phyloP scores from a whole-genome alignment of 805 yeast genomes.

The Sungouiozyma ichnusensis region DNA sequence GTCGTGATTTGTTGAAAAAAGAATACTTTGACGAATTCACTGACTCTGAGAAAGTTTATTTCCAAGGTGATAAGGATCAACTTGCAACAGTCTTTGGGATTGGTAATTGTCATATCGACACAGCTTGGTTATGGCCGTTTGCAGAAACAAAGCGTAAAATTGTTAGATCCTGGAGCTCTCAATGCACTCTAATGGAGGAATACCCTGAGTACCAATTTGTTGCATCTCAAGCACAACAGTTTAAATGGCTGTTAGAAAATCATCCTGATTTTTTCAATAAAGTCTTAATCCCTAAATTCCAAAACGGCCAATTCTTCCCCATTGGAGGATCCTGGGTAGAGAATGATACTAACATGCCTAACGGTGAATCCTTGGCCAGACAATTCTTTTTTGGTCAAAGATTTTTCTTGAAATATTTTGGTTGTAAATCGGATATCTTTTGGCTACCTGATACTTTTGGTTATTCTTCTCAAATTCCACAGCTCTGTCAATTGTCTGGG shows the following conservation, averaged over 20 bases:
- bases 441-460: conserved; percentile 99
- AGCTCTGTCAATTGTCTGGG: conserved; percentile 78
- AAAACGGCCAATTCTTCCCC: conserved; percentile 70
- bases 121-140: conserved; percentile 99
- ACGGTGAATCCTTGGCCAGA: conserved; percentile 81
- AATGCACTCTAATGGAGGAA: conserved; percentile 67
- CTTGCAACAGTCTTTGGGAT: conserved; percentile 62
- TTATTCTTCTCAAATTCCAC: conserved; percentile 91
- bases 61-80: conserved; percentile 29
- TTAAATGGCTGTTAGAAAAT: conserved; percentile 78
- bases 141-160: conserved; percentile 90
- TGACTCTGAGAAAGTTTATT: conserved; percentile 57
- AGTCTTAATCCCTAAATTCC: conserved; percentile 50
- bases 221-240: conserved; percentile 95
- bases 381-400: conserved; percentile 88
- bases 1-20: conserved; percentile 55
- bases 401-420: conserved; percentile 71
- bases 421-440: conserved; percentile 59
- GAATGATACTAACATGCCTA: conserved; percentile 91
- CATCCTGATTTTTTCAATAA: conserved; percentile 71
- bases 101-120: conserved; percentile 95
- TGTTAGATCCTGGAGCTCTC: conserved; percentile 93
- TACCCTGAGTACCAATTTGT: conserved; percentile 92
- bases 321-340: conserved; percentile 99
- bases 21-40: conserved; percentile 52